Evolutionary conservation across 106 monocot genomes (phyloP).

Genomic region (Dendrobium huoshanense): DNA sequence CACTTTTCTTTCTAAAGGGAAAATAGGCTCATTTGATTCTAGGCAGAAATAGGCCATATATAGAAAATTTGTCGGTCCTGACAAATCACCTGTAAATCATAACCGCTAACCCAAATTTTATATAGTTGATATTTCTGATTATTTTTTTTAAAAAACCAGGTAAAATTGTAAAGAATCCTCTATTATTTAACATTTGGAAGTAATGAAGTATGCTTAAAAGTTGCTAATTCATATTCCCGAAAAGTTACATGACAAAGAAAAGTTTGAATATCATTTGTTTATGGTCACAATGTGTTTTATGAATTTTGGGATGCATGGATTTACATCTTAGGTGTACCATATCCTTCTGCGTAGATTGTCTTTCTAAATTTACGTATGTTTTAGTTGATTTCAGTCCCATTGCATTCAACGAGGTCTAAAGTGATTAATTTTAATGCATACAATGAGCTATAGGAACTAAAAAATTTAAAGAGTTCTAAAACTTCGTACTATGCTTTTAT

Average conservation of each 20-base stretch:
- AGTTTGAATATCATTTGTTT: too few relatives aligned
- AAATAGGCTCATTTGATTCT: background rate
- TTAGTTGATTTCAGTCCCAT: background rate
- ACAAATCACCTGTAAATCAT: background rate
- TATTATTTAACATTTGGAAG: background rate
- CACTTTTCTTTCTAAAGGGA: background rate
- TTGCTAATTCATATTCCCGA: background rate
- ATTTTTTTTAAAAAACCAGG: background rate
- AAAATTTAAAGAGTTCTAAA: background rate
- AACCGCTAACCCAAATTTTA: background rate
- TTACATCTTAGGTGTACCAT: background rate
- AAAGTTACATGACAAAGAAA: background rate
- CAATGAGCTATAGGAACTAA: background rate
- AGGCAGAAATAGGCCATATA: background rate
- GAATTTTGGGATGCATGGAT: background rate
- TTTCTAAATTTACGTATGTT: background rate
- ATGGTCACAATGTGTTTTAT: background rate
- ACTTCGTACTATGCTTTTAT: background rate
- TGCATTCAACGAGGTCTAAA: background rate
- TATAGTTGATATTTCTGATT: background rate
- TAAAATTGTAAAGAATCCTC: background rate
- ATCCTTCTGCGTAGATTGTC: background rate
- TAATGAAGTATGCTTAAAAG: background rate
- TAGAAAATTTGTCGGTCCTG: background rate
- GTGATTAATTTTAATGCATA: background rate